These are phyloP conservation scores for Cordyceps javanica DNA, from an alignment of 2,329 filamentous ascomycete species.

Conservation along the genomic window DNA sequence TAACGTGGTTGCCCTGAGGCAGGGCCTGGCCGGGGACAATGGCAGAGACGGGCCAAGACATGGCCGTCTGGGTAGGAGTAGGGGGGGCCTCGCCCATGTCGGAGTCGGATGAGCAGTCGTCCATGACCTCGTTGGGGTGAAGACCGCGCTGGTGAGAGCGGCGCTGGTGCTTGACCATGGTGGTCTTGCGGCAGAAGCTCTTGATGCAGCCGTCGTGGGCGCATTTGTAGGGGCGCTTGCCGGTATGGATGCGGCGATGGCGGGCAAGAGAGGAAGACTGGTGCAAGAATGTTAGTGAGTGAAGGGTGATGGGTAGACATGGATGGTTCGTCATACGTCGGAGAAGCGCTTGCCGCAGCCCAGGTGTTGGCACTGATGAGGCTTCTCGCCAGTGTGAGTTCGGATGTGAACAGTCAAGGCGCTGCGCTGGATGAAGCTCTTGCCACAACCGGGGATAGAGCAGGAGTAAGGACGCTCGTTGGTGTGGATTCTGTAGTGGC, in stretches of 20 bases:
- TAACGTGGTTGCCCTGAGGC: slow-evolving; percentile 28
- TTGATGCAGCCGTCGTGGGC: slow-evolving; percentile 56
- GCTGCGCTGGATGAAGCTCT: slow-evolving; percentile 66
- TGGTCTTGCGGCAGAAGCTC: slow-evolving; percentile 68
- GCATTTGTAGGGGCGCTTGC: slow-evolving; percentile 61
- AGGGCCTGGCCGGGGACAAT: slow-evolving; percentile 33
- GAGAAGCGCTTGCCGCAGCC: slow-evolving; percentile 65
- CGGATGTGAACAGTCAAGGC: slow-evolving; percentile 65
- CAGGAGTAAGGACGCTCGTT: slow-evolving; percentile 64
- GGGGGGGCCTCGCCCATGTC: slow-evolving; percentile 53
- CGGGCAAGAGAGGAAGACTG: slow-evolving; percentile 61
- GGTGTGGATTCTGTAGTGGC: slow-evolving; percentile 66
- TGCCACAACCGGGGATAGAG: slow-evolving; percentile 53
- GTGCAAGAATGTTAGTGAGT: background rate
- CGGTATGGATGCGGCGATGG: slow-evolving; percentile 60
- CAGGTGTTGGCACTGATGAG: slow-evolving; percentile 59
- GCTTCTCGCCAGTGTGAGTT: slow-evolving; percentile 67
- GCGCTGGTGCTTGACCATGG: slow-evolving; percentile 62
- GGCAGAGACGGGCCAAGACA: slow-evolving; percentile 45
- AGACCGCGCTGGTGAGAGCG: slow-evolving; percentile 55
- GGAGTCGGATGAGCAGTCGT: slow-evolving; percentile 51
- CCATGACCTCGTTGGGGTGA: slow-evolving; percentile 46
- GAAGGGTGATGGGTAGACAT: background rate
- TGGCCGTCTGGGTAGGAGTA: slow-evolving; percentile 46
- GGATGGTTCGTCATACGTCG: slow-evolving; percentile 46